Percentiles rank a stretch among this genome's conserved stretches.
Evolutionary conservation across 805 yeast genomes (phyloP).

Genomic region (Priceomyces haplophilus): DNA sequence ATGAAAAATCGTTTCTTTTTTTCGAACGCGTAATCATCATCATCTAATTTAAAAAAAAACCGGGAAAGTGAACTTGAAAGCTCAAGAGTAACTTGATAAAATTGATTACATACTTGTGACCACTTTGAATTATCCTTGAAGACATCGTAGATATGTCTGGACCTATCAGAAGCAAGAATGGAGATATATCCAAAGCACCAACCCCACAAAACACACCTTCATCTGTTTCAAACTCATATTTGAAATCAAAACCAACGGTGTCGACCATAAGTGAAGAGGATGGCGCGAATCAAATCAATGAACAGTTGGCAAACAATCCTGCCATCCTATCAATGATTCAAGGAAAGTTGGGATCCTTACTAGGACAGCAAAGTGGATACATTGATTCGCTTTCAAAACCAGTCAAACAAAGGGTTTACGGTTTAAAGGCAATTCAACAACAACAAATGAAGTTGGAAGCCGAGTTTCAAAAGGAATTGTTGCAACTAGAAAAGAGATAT

Average conservation of each 20-base stretch:
- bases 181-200: constrained; percentile 87
- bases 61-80: not conserved
- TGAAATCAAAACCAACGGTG: constrained; percentile 55
- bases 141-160: constrained; percentile 60
- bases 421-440: constrained; percentile 77
- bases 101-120: not conserved
- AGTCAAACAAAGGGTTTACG: constrained; percentile 74
- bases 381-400: constrained; percentile 68
- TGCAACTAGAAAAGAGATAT: constrained; percentile 81
- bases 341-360: constrained; percentile 78
- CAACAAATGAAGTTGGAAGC: constrained; percentile 81
- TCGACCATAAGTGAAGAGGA: constrained; percentile 73
- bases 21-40: constrained; percentile 3
- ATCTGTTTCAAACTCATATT: constrained; percentile 69
- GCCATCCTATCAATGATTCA: constrained; percentile 83
- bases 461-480: constrained; percentile 84
- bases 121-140: not conserved
- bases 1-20: constrained; percentile 1
- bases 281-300: constrained; percentile 31
- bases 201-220: constrained; percentile 99
- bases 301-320: constrained; percentile 71
- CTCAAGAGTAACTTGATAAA: not conserved
- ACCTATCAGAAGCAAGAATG: constrained; percentile 71
- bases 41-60: constrained; percentile 3
- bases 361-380: constrained; percentile 87